phyloP scores from a whole-genome alignment of 306 rosid genomes.

The Nissolia schottii region DNA sequence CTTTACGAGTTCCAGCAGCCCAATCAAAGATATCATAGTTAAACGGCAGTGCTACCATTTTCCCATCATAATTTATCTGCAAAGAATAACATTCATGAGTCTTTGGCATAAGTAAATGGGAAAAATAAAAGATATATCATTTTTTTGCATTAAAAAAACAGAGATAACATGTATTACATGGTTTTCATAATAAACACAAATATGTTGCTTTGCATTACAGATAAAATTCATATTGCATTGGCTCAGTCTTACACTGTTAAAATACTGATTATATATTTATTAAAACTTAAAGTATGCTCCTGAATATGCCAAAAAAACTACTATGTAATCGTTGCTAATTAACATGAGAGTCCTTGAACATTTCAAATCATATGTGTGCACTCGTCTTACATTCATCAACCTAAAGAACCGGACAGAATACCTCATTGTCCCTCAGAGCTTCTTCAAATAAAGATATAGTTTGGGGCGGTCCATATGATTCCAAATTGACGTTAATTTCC shows the following conservation, averaged over 20 bases:
- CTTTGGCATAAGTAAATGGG: slow-evolving; percentile 6
- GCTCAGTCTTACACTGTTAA: background rate
- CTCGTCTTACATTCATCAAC: slow-evolving; percentile 10
- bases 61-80: slow-evolving; percentile 74
- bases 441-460: slow-evolving; percentile 57
- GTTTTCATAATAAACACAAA: slow-evolving; percentile 14
- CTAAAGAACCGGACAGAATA: slow-evolving; percentile 14
- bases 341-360: slow-evolving; percentile 8
- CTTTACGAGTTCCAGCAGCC: slow-evolving; percentile 69
- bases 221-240: background rate
- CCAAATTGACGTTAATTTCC: slow-evolving; percentile 46
- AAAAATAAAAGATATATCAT: background rate
- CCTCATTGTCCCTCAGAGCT: slow-evolving; percentile 80
- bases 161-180: background rate
- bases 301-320: background rate
- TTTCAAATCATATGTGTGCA: slow-evolving; percentile 8
- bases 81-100: slow-evolving; percentile 25
- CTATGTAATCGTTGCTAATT: background rate
- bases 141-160: background rate
- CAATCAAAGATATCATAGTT: slow-evolving; percentile 63
- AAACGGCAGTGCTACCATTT: slow-evolving; percentile 64
- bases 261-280: background rate
- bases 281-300: slow-evolving; percentile 10
- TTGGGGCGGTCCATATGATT: slow-evolving; percentile 57
- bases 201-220: background rate